A percentile compares a stretch with the other conserved stretches of the same genome.
phyloP scores from a whole-genome alignment of 2,329 filamentous ascomycete species.

The Furcasterigmium furcatum region DNA sequence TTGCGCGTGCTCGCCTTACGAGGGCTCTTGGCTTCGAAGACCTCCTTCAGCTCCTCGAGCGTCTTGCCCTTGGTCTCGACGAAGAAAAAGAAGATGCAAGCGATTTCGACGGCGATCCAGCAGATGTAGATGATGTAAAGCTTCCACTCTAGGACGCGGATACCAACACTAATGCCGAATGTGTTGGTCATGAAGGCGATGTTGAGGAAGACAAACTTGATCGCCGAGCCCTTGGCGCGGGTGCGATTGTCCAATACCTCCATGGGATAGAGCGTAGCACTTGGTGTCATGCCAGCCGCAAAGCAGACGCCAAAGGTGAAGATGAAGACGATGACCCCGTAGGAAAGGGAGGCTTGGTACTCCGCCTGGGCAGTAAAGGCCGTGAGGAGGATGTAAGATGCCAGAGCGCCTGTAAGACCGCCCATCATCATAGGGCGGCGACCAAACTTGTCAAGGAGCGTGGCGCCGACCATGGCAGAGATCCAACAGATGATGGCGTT shows the following conservation, averaged over 20 bases:
- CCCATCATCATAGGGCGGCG: constrained; percentile 28
- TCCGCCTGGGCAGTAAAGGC: constrained; percentile 26
- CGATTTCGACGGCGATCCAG: constrained; percentile 39
- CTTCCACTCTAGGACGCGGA: no score
- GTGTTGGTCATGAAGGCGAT: constrained; percentile 42
- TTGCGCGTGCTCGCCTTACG: constrained; percentile 38
- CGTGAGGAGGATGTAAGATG: no score
- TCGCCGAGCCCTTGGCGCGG: constrained; percentile 35
- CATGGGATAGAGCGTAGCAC: constrained; percentile 34
- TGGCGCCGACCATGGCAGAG: constrained; percentile 32
- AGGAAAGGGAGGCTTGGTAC: constrained; percentile 25
- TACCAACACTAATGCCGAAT: constrained; percentile 40
- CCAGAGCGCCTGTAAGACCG: constrained; percentile 21
- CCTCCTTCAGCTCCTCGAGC: constrained; percentile 50
- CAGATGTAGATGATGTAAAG: constrained; percentile 43
- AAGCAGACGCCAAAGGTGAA: constrained; percentile 33
- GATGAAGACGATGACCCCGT: constrained; percentile 35
- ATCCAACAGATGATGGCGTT: constrained; percentile 31
- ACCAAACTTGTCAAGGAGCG: constrained; percentile 35
- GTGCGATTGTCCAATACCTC: constrained; percentile 36
- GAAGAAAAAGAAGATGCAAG: constrained; percentile 46
- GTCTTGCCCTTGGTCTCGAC: constrained; percentile 41
- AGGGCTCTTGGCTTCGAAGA: constrained; percentile 41
- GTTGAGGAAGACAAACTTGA: constrained; percentile 37
- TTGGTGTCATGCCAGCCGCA: constrained; percentile 30